Evolutionary conservation across 805 yeast species (phyloP), one percentile per base, ranked within the genome.

Genomic region (Schizosaccharomyces japonicus): DNA sequence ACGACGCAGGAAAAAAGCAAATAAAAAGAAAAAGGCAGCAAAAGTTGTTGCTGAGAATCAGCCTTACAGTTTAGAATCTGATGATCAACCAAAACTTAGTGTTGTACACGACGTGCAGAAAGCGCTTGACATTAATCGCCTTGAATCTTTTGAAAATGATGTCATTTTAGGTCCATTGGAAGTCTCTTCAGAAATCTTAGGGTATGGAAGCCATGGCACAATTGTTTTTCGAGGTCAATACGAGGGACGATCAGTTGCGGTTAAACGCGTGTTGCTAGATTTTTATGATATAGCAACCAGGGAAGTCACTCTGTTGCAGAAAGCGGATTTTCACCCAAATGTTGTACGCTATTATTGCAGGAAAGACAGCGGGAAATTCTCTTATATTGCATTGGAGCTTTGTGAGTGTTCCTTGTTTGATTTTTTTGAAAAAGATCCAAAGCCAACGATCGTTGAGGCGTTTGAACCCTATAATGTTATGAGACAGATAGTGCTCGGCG

Each of bases 181-280:
- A 0, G 71, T 87, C 2, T 73, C 92, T 0, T 79, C 79, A 52
- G 73, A 70, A 27, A 70, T 84, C n/a, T 63, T 90, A 47, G 98
- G 98, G 17, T 83, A 82, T 59, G 98, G 98, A 1, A 82, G 95
- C 0, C 94, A 85, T 55, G 98, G 98, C 26, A 90, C 98, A 0
- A 83, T 87, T 27, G 98, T 90, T 1, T 83, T 75, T 58, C 75
- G 78, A 57, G 98, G 98, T 0, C 71, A 73, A 3, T 90, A 85
- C 63, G 95, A 87, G 57, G 78, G 75, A 54, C 69, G 98, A 49
- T 94, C 93, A 1, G 98, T 90, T 4, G 98, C 98, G 0, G 92
- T 90, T 5, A 90, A 90, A 60, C 66, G 96, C 55, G 81, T 90
- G 93, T 65, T 90, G 48, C 68, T 85, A 32, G 95, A 85, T 58